A percentile compares a stretch with the other conserved stretches of the same genome.
Conservation (phyloP, 176 grass and related monocot species). For the Aegilops longissima region DNA sequence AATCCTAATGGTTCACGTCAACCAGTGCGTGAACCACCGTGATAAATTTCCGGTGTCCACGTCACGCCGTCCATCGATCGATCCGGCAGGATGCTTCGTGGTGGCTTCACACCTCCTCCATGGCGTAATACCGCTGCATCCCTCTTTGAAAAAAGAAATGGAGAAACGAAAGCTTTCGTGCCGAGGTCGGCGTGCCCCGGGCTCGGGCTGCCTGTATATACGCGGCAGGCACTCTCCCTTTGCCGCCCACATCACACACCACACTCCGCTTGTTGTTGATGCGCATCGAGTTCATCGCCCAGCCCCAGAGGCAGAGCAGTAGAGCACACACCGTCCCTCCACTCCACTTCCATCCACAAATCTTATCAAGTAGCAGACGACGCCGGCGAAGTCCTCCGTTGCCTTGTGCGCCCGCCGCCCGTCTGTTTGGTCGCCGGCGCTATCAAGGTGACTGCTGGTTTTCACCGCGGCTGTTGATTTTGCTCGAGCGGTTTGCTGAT, state of each 20-base stretch:
- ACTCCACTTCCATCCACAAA: not conserved
- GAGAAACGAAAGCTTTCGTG: too few relatives aligned
- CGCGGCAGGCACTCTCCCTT: not conserved
- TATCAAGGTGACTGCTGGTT: not conserved
- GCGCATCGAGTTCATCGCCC: conserved; percentile 1
- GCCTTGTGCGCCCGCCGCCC: too few relatives aligned
- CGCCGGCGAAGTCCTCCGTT: too few relatives aligned
- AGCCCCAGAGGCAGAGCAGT: not conserved
- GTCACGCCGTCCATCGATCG: too few relatives aligned
- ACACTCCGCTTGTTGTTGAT: too few relatives aligned
- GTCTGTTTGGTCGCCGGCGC: not conserved
- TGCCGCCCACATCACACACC: not conserved
- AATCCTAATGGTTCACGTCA: too few relatives aligned
- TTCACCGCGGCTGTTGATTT: not conserved
- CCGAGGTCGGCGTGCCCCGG: not conserved
- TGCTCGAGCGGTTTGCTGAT: not conserved
- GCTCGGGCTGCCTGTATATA: not conserved
- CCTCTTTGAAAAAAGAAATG: not conserved
- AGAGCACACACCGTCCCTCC: not conserved
- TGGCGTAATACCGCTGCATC: not conserved
- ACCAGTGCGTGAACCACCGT: too few relatives aligned
- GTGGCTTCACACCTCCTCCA: not conserved
- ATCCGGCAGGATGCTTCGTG: not conserved
- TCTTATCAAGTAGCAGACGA: too few relatives aligned
- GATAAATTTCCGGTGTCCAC: too few relatives aligned